These are phyloP conservation scores for Nelumbo lutea DNA, from an alignment of 164 flowering plant genomes.

Conservation along the genomic window DNA sequence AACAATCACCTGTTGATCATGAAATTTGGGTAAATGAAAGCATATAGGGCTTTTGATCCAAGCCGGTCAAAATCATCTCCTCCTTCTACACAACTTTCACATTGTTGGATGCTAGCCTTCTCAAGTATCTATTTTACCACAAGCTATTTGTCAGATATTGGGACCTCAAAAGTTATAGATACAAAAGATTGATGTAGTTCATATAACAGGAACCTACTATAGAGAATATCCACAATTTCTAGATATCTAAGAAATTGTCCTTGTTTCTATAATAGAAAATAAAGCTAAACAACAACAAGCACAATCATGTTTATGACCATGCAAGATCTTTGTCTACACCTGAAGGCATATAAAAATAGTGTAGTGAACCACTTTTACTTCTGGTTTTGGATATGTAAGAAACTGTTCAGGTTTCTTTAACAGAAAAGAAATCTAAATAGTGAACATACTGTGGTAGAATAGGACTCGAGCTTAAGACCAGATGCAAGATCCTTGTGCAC, in stretches of 20 bases:
- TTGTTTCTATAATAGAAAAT: too few species aligned
- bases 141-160: constrained; percentile 8
- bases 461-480: constrained; percentile 75
- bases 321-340: too few species aligned
- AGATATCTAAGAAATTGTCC: too few species aligned
- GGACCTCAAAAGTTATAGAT: too few species aligned
- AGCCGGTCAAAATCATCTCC: constrained; percentile 57
- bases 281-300: too few species aligned
- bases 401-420: background rate
- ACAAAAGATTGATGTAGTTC: background rate
- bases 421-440: constrained; percentile 3
- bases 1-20: constrained; percentile 73
- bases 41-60: constrained; percentile 78
- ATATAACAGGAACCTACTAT: background rate
- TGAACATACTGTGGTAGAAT: constrained; percentile 58
- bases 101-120: constrained; percentile 78
- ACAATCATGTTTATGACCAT: too few species aligned
- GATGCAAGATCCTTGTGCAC: constrained; percentile 89
- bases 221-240: too few species aligned
- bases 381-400: background rate
- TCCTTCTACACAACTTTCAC: constrained; percentile 38
- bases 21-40: constrained; percentile 90
- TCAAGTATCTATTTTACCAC: constrained; percentile 51
- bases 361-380: background rate
- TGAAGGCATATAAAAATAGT: too few species aligned